Evolutionary conservation across 176 grass and related monocot genomes (phyloP), one percentile per base, ranked within the genome.

Genomic region (Hyparrhenia diplandra): DNA sequence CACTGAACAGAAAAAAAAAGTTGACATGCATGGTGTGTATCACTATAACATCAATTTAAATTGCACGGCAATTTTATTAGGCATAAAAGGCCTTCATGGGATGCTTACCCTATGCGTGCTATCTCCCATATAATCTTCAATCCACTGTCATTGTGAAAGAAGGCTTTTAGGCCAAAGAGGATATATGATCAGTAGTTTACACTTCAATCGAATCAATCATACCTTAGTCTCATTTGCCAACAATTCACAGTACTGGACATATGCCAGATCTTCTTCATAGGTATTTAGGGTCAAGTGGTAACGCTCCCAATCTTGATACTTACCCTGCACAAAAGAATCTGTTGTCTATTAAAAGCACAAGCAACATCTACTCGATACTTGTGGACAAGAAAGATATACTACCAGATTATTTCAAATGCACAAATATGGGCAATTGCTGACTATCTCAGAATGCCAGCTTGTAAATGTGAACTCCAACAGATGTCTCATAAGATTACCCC

Each of bases 111-210:
- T n/a, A n/a, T n/a, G n/a, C n/a, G n/a, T n/a, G n/a, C n/a, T n/a
- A n/a, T n/a, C n/a, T n/a, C n/a, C n/a, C n/a, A n/a, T n/a, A n/a
- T n/a, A 30, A 45, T 61, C 79, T 61, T 81, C 25, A 61, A 60
- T 3, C 80, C 80, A 73, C 80, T 82, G 28, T n/a, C 52, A 82
- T 61, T 61, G 12, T 73, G 46, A 82, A 63, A 82, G 47, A 82
- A 82, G 20, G 29, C 2, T 42, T 13, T 73, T 7, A 82, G 20
- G 36, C 40, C 17, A 71, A 71, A 6, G 2, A 8, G 11, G 18
- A 9, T 31, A 46, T 17, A 73, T 63, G 52, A 71, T 27, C 13
- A 60, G 2, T 1, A 30, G n/a, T 81, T 81, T 42, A 13, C 18
- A 62, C 1, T 49, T 47, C 27, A 41, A 11, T 73, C 12, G 1